Percentiles rank a stretch among this genome's conserved stretches.
These are phyloP conservation scores for Neofusicoccum sp. DNA, from an alignment of 2,329 filamentous ascomycete genomes.

Conservation along the genomic window DNA sequence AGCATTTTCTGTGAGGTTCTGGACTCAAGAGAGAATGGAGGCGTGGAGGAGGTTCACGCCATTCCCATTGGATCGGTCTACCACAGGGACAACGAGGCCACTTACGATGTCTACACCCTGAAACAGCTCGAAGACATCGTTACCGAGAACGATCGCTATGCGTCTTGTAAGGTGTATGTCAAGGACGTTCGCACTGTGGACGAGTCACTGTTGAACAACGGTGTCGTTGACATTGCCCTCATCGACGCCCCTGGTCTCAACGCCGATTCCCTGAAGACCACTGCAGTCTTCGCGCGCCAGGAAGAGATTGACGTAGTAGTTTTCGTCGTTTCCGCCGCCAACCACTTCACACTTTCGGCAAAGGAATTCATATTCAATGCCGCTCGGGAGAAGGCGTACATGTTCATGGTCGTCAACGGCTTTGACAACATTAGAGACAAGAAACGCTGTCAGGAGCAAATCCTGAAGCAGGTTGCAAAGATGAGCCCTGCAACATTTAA, in stretches of 20 bases:
- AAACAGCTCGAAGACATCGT: slow-evolving; percentile 85
- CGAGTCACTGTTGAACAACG: slow-evolving; percentile 93
- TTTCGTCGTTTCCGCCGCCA: slow-evolving; percentile 95
- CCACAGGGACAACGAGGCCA: slow-evolving; percentile 87
- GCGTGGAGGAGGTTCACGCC: slow-evolving; percentile 92
- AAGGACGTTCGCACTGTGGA: slow-evolving; percentile 87
- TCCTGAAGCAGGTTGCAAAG: slow-evolving; percentile 82
- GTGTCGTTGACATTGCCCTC: slow-evolving; percentile 94
- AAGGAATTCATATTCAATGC: slow-evolving; percentile 97
- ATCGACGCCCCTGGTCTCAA: slow-evolving; percentile 97
- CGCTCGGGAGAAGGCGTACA: slow-evolving; percentile 94
- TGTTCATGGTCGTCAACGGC: slow-evolving; percentile 98
- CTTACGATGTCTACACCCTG: slow-evolving; percentile 84
- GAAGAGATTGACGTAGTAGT: slow-evolving; percentile 99
- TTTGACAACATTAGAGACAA: slow-evolving; percentile 95
- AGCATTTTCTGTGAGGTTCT: slow-evolving; percentile 98
- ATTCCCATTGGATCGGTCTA: slow-evolving; percentile 81
- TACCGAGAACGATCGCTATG: slow-evolving; percentile 82
- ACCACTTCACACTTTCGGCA: slow-evolving; percentile 97
- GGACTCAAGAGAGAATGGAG: slow-evolving; percentile 86
- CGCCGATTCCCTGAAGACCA: slow-evolving; percentile 94
- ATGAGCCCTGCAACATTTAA: slow-evolving; percentile 94
- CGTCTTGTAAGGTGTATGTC: slow-evolving; percentile 96
- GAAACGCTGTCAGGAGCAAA: slow-evolving; percentile 86
- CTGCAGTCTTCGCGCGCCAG: slow-evolving; percentile 92